Evolutionary conservation across 768 basidiomycete species (phyloP), one percentile per base, ranked within the genome.

Genomic region (Lactarius evosmus): DNA sequence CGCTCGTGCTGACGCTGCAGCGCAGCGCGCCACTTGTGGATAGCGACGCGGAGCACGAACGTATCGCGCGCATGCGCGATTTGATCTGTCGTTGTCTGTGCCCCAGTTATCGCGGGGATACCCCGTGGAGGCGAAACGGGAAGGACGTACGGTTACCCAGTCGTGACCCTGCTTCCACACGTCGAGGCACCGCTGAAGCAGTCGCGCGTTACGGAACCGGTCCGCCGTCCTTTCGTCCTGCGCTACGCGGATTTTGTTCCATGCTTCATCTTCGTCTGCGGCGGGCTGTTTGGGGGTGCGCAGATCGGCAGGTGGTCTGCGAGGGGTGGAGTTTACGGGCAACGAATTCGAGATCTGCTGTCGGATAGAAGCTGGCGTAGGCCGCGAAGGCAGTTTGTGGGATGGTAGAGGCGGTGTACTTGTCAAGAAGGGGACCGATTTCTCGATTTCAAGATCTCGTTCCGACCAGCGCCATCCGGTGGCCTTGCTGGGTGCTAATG

Each of bases 151-250:
- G 65, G 79, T 75, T 69, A 91, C 83, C 91, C 92, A 93, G 51
- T 82, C 74, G 69, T 82, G 82, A 2, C 86, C 85, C 70, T 84
- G 82, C 52, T 77, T 78, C 93, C 93, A 95, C 63, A 87, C 82
- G 54, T 86, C 82, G 84, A 86, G 89, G 69, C 84, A 92, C 17
- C 83, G 83, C 69, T 86, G 85, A 30, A 91, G 57, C 61, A 93
- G 75, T 57, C 79, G 80, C 57, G 85, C 83, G 33, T 83, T 76
- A 50, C 86, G 79, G 73, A 87, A 92, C 60, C 78, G 77, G 72
- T 86, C 89, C 22, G 93, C 93, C 32, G 84, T 82, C 68, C 81
- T 78, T 70, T 92, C 87, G 67, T 90, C 85, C 69, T 83, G 83
- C 52, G 83, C 80, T 79, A 87, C 83, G 70, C 82, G 80, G 36